Evolutionary conservation across 352 stramenopile genomes (phyloP), one percentile per base, ranked within the genome.

Genomic region (Globisporangium iwayamae): DNA sequence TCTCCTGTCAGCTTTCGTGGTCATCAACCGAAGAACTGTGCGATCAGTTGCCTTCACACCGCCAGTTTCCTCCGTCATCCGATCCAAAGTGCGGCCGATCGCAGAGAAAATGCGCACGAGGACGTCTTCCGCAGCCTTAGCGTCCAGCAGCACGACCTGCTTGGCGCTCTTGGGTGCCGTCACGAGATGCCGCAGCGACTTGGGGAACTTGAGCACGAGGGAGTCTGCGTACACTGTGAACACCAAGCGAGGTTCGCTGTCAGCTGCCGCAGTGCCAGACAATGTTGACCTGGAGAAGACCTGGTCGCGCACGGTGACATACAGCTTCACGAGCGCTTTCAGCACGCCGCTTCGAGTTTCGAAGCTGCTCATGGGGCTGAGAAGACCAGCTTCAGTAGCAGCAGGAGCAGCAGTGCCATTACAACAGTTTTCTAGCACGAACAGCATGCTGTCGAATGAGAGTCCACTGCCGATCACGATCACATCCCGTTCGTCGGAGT

Each of bases 191-290:
- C 76, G 76, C 5, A 76, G 62, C 4, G 59, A 65, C 34, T 41
- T 52, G 32, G 78, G 78, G 47, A 83, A 79, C 57, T 82, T 87
- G 9, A 63, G 14, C 14, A 63, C 65, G 46, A 87, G 76, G 10
- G 76, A 72, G 56, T 83, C 76, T n/a, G 70, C 52, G 48, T 84
- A 87, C 8, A 82, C 63, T 1, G 78, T 83, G 51, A 87, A 84
- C 11, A 73, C 63, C 16, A 75, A 51, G 2, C 36, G 63, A 14
- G 50, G 10, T 13, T 36, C n/a, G 6, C 14, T 28, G 16, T 2
- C 48, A 30, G 56, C 48, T 28, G 56, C 43, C 16, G 7, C 16
- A 2, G 28, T 46, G 25, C 22, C 38, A 4, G 18, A 47, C 1
- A n/a, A 45, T 60, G 25, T 20, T 32, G 32, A 6, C 3, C 5